Conservation (phyloP, 108 stramenopile genomes). For the Nitzschia putrida region DNA sequence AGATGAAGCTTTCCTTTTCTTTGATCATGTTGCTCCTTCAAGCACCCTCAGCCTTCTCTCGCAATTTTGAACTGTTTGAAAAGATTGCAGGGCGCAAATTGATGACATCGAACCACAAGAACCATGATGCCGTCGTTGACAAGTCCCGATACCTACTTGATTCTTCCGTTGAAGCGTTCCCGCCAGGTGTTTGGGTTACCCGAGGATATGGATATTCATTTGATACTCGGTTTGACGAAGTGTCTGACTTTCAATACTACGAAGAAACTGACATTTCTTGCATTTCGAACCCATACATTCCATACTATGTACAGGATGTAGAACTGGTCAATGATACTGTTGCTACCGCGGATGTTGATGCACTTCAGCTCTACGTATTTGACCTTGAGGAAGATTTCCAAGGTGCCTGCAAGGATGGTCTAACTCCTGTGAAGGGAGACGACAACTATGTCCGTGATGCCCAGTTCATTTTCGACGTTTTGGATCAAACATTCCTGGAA, state of each 20-base stretch:
- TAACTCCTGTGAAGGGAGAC: neutral
- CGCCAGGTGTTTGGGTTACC: neutral
- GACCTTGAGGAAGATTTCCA: neutral
- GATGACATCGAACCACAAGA: neutral
- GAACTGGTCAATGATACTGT: neutral
- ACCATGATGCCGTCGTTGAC: neutral
- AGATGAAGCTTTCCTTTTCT: no score
- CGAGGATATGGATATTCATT: neutral
- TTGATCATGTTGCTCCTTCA: no score
- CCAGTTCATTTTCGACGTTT: slow-evolving; percentile 2
- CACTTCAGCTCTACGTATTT: neutral
- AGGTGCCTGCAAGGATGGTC: neutral
- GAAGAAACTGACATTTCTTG: neutral
- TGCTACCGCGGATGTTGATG: neutral
- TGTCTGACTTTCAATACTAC: neutral
- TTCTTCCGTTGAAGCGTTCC: neutral
- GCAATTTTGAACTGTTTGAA: no score
- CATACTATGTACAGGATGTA: neutral
- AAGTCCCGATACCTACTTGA: neutral
- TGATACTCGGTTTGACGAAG: neutral
- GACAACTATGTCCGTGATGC: neutral
- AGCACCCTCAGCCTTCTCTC: no score
- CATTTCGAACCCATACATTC: neutral
- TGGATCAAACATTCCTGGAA: slow-evolving; percentile 4
- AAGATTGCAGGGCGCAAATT: no score